Conservation (phyloP, 495 filamentous ascomycete species). For the Aspergillus nanangensis region DNA sequence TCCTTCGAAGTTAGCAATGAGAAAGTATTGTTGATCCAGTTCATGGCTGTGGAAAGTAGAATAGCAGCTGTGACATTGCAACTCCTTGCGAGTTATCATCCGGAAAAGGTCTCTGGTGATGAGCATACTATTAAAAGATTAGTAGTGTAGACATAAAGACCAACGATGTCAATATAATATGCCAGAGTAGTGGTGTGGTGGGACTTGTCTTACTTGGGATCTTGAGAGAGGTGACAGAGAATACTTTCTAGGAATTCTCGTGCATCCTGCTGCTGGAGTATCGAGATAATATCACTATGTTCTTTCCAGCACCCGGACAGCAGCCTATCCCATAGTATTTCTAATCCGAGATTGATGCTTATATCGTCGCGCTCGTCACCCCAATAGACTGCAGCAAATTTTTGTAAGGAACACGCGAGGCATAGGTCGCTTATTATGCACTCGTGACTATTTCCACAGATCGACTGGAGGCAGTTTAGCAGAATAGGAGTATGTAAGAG, state of each 20-base stretch:
- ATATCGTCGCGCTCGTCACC: background rate
- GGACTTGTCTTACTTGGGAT: background rate
- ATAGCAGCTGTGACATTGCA: constrained; percentile 2
- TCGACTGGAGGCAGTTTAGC: constrained; percentile 27
- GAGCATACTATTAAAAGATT: background rate
- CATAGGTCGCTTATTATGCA: constrained; percentile 3
- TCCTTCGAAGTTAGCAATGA: background rate
- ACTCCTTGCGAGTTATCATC: constrained; percentile 1
- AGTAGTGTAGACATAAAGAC: too few species aligned
- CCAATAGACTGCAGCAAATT: constrained; percentile 21
- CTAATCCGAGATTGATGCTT: background rate
- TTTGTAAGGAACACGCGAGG: constrained; percentile 17
- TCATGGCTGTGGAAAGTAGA: background rate
- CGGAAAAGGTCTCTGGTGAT: constrained; percentile 2
- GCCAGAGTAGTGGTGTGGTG: too few species aligned
- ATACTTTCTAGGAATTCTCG: constrained; percentile 18
- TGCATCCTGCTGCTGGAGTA: constrained; percentile 20
- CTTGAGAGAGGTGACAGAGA: constrained; percentile 6
- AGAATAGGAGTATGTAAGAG: constrained; percentile 38
- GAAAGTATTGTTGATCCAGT: background rate
- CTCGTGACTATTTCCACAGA: constrained; percentile 1
- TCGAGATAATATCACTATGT: background rate
- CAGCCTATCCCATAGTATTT: constrained; percentile 3
- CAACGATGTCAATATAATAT: too few species aligned
- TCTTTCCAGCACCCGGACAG: constrained; percentile 2